Conservation (phyloP, 1,139 yeast species). For the Protomyces inundatus region DNA sequence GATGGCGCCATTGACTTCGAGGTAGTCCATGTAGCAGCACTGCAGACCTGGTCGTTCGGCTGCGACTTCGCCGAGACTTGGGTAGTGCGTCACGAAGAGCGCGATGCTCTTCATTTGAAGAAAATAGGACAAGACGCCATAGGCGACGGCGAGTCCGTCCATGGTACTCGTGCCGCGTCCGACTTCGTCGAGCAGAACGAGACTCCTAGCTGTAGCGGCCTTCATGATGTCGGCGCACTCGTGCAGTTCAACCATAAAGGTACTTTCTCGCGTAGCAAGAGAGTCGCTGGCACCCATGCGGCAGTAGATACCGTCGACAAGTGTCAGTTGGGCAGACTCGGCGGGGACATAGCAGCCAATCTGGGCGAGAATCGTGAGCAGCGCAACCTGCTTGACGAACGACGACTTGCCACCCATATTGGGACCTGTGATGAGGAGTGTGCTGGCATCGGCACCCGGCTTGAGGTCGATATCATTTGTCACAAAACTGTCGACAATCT, state of each 20-base stretch:
- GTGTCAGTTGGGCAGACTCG: slow-evolving; percentile 50
- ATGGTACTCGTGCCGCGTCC: slow-evolving; percentile 83
- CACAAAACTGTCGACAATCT: slow-evolving; percentile 49
- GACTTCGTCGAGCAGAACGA: slow-evolving; percentile 58
- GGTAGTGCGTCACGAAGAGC: slow-evolving; percentile 83
- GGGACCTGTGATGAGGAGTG: slow-evolving; percentile 65
- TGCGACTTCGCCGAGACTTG: slow-evolving; percentile 58
- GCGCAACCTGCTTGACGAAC: slow-evolving; percentile 58
- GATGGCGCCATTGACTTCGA: slow-evolving; percentile 40
- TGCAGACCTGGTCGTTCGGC: slow-evolving; percentile 45
- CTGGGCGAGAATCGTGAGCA: slow-evolving; percentile 69
- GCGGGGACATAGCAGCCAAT: slow-evolving; percentile 77
- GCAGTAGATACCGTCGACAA: slow-evolving; percentile 51
- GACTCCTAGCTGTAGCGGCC: slow-evolving; percentile 48
- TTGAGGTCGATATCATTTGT: slow-evolving; percentile 54
- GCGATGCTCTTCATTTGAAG: slow-evolving; percentile 52
- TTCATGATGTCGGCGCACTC: slow-evolving; percentile 58
- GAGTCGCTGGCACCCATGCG: slow-evolving; percentile 73
- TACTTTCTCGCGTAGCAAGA: slow-evolving; percentile 61
- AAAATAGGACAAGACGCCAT: slow-evolving; percentile 64
- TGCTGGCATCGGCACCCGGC: slow-evolving; percentile 34
- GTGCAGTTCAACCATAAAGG: slow-evolving; percentile 68
- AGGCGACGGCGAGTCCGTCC: slow-evolving; percentile 87
- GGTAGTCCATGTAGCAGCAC: slow-evolving; percentile 72
- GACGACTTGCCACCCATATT: slow-evolving; percentile 79